These are phyloP conservation scores for Chlamydomonas eustigma DNA, from an alignment of 139 green algal species.

Conservation along the genomic window DNA sequence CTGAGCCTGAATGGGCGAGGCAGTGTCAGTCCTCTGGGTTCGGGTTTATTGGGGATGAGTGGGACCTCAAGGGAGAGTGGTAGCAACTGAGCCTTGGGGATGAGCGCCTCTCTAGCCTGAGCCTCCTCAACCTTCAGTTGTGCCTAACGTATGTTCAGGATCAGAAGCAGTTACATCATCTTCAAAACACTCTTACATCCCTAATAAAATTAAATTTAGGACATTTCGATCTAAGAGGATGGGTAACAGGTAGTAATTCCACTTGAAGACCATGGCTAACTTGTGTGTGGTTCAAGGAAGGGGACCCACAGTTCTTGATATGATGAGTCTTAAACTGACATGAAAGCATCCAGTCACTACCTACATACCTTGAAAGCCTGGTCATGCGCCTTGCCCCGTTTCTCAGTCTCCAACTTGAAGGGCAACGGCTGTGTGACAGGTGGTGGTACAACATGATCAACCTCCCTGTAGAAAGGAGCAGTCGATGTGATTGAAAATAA, in stretches of 20 bases:
- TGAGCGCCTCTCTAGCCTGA: not conserved
- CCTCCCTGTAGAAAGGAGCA: not conserved
- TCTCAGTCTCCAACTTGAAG: conserved; percentile 40
- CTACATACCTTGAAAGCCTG: conserved; percentile 8
- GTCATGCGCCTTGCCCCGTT: conserved; percentile 19
- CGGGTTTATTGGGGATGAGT: conserved; percentile 31
- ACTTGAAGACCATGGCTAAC: too few relatives aligned
- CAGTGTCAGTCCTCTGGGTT: conserved; percentile 41
- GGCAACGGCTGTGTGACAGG: conserved; percentile 37
- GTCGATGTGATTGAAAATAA: too few relatives aligned
- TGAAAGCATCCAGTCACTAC: too few relatives aligned
- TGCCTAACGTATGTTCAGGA: conserved; percentile 1
- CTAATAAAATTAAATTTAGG: too few relatives aligned
- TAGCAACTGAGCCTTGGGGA: conserved; percentile 27
- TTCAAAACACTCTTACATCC: too few relatives aligned
- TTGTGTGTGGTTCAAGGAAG: too few relatives aligned
- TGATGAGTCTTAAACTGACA: too few relatives aligned
- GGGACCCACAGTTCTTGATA: too few relatives aligned
- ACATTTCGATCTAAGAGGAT: too few relatives aligned
- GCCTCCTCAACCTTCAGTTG: not conserved
- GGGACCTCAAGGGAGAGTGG: conserved; percentile 40
- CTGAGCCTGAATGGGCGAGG: conserved; percentile 42
- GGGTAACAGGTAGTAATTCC: too few relatives aligned
- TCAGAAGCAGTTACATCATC: too few relatives aligned
- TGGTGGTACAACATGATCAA: too few relatives aligned